Evolutionary conservation across 1,139 yeast genomes (phyloP).

Genomic region (Geotrichum restrictum): DNA sequence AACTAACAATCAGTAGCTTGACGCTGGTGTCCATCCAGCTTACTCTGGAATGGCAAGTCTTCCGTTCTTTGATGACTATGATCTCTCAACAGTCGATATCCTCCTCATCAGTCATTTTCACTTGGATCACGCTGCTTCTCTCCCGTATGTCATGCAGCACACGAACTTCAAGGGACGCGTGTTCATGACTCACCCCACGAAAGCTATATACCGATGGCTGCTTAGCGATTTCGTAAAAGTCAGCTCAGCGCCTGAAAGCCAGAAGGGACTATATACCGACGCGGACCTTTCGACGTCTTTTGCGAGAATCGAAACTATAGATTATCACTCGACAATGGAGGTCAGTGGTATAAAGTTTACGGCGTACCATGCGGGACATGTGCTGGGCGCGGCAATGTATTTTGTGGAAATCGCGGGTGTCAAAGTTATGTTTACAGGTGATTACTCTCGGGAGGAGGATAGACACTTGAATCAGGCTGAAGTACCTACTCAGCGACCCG

Average conservation of each 20-base stretch:
- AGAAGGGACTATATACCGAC: slow-evolving; percentile 64
- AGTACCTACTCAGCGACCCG: slow-evolving; percentile 85
- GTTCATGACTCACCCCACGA: slow-evolving; percentile 98
- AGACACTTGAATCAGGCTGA: slow-evolving; percentile 95
- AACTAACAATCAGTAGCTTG: slow-evolving; percentile 43
- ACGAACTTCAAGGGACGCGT: slow-evolving; percentile 92
- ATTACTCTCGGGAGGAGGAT: slow-evolving; percentile 91
- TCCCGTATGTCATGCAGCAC: slow-evolving; percentile 97
- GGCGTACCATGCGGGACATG: slow-evolving; percentile 99
- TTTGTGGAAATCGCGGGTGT: slow-evolving; percentile 92
- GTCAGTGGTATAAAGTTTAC: slow-evolving; percentile 92
- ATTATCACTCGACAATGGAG: slow-evolving; percentile 91
- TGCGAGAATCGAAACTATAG: slow-evolving; percentile 87
- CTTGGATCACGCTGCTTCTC: slow-evolving; percentile 94
- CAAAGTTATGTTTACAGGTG: slow-evolving; percentile 88
- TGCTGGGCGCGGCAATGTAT: slow-evolving; percentile 97
- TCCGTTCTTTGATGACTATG: slow-evolving; percentile 94
- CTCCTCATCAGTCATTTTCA: slow-evolving; percentile 90
- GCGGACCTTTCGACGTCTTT: slow-evolving; percentile 86
- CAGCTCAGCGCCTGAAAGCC: slow-evolving; percentile 52
- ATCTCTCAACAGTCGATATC: slow-evolving; percentile 79
- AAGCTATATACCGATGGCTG: slow-evolving; percentile 95
- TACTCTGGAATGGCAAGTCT: slow-evolving; percentile 82
- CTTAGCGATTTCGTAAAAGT: slow-evolving; percentile 91
- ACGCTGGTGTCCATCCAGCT: slow-evolving; percentile 98